These are phyloP conservation scores for Ocimum tenuiflorum DNA, from an alignment of 257 asterid species.

Conservation along the genomic window DNA sequence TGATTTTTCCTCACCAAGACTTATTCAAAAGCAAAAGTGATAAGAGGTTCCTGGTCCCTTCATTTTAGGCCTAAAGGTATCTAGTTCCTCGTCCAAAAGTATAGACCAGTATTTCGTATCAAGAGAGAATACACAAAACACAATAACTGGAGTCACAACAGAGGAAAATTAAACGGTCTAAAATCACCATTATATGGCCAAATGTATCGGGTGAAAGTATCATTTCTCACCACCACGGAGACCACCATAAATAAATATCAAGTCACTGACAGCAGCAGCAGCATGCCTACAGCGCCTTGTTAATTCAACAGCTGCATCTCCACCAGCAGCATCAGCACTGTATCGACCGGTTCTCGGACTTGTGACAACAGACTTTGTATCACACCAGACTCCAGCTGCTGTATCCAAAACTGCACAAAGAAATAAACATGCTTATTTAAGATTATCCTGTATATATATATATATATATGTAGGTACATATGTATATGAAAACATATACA, in stretches of 20 bases:
- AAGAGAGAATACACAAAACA: conserved; percentile 1
- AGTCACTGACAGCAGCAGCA: conserved; percentile 96
- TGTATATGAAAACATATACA: not conserved
- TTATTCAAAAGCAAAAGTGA: not conserved
- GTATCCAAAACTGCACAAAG: conserved; percentile 77
- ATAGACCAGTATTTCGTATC: not conserved
- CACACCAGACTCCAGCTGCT: conserved; percentile 99
- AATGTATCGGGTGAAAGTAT: conserved; percentile 5
- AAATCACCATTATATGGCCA: not conserved
- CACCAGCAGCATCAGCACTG: conserved; percentile 98
- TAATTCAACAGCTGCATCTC: conserved; percentile 89
- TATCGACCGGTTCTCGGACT: conserved; percentile 86
- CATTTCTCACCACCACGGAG: conserved; percentile 92
- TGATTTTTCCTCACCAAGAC: not conserved
- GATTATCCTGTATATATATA: not conserved
- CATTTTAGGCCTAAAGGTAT: not conserved
- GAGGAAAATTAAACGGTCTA: conserved; percentile 7
- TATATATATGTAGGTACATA: not conserved
- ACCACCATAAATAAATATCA: conserved; percentile 92
- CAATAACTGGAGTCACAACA: not conserved
- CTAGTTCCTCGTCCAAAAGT: not conserved
- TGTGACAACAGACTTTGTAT: conserved; percentile 82
- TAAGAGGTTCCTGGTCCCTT: not conserved
- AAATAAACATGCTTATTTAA: not conserved
- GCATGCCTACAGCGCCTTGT: conserved; percentile 99